phyloP scores from a whole-genome alignment of 805 yeast species.

The Sugiyamaella qingdaonensis region DNA sequence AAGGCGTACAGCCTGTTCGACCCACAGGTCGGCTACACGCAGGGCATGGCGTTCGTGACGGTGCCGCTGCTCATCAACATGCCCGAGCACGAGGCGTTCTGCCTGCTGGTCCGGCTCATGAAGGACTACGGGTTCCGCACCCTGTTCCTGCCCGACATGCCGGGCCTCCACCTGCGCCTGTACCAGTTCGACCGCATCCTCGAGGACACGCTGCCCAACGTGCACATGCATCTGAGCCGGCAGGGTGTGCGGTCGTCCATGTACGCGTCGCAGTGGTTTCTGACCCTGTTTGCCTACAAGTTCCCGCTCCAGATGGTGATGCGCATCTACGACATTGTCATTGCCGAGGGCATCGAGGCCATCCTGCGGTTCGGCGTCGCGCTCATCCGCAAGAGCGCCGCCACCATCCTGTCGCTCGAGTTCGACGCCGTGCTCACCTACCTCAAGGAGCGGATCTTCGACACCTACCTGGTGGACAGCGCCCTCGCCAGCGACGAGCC shows the following conservation, averaged over 20 bases:
- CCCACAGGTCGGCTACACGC: slow-evolving; percentile 94
- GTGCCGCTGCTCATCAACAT: slow-evolving; percentile 80
- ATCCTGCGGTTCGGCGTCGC: slow-evolving; percentile 80
- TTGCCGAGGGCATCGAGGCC: slow-evolving; percentile 89
- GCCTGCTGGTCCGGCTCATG: slow-evolving; percentile 77
- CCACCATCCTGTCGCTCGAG: slow-evolving; percentile 51
- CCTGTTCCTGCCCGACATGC: slow-evolving; percentile 84
- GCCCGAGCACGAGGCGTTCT: slow-evolving; percentile 80
- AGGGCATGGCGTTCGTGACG: slow-evolving; percentile 93
- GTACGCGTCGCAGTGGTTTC: slow-evolving; percentile 98
- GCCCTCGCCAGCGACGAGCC: slow-evolving; percentile 12
- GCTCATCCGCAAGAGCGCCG: slow-evolving; percentile 66
- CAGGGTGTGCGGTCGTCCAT: slow-evolving; percentile 89
- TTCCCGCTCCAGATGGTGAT: slow-evolving; percentile 87
- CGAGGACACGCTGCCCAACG: slow-evolving; percentile 68
- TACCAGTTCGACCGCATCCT: slow-evolving; percentile 88
- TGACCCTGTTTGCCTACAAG: slow-evolving; percentile 90
- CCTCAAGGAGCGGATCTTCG: slow-evolving; percentile 75
- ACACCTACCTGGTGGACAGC: slow-evolving; percentile 45
- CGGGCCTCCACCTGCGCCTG: slow-evolving; percentile 77
- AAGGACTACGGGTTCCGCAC: slow-evolving; percentile 75
- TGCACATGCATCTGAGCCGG: slow-evolving; percentile 70
- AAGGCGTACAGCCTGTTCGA: slow-evolving; percentile 83
- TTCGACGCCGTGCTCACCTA: slow-evolving; percentile 77
- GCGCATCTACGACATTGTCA: slow-evolving; percentile 80